These are phyloP conservation scores for Trichaptum fuscoviolaceum DNA, from an alignment of 768 basidiomycete species.

Conservation along the genomic window DNA sequence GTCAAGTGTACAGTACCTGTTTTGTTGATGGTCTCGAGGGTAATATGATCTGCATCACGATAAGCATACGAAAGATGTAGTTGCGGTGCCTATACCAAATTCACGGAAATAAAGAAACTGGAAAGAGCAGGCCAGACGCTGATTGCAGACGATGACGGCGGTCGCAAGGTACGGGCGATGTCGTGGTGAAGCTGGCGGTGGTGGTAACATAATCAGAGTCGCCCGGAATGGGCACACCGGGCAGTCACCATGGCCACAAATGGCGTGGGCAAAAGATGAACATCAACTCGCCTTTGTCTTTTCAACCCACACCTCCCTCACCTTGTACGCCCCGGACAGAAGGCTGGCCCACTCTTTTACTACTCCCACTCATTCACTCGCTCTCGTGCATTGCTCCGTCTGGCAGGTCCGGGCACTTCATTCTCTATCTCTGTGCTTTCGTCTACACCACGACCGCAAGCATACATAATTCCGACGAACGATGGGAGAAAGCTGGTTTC, in stretches of 20 bases:
- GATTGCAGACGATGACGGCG: neutral
- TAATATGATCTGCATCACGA: neutral
- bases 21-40: neutral
- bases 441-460: constrained; percentile 9
- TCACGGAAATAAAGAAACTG: neutral
- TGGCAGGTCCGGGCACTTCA: constrained; percentile 49
- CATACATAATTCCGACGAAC: constrained; percentile 15
- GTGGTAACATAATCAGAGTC: neutral
- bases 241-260: neutral
- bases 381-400: constrained; percentile 17
- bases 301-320: constrained; percentile 17
- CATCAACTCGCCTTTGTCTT: constrained; percentile 14
- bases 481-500: constrained; percentile 72
- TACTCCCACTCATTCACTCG: constrained; percentile 15
- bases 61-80: neutral
- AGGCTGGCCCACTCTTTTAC: constrained; percentile 16
- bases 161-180: neutral
- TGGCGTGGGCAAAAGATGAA: neutral
- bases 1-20: neutral
- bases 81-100: neutral
- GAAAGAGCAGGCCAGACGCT: neutral
- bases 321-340: neutral
- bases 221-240: neutral
- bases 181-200: too few species aligned
- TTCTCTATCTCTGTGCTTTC: constrained; percentile 22